Conservation (phyloP, 1,284 basidiomycete genomes). For the Pseudomicrostroma phylloplanum region DNA sequence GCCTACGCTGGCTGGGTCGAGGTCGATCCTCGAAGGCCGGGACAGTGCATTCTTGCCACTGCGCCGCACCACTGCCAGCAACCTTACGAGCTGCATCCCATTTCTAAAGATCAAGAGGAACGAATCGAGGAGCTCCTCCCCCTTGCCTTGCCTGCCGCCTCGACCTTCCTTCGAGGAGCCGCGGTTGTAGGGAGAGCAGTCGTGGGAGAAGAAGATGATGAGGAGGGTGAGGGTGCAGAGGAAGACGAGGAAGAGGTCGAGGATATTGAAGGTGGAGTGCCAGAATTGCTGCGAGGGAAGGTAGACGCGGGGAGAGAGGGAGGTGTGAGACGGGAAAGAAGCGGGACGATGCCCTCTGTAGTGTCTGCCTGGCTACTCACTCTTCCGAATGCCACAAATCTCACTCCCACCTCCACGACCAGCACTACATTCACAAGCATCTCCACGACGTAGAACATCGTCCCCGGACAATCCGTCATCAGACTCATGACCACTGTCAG, state of each 20-base stretch:
- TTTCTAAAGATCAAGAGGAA: slow-evolving; percentile 46
- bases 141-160: slow-evolving; percentile 29
- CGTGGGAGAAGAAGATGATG: slow-evolving; percentile 46
- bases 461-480: slow-evolving; percentile 39
- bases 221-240: slow-evolving; percentile 43
- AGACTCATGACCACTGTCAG: slow-evolving; percentile 43
- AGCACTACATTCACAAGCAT: slow-evolving; percentile 42
- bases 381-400: slow-evolving; percentile 43
- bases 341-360: background rate
- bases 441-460: slow-evolving; percentile 44
- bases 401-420: slow-evolving; percentile 43
- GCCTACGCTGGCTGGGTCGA: background rate
- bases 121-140: slow-evolving; percentile 46
- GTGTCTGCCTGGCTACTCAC: slow-evolving; percentile 10
- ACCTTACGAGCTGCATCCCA: slow-evolving; percentile 40
- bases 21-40: slow-evolving; percentile 39
- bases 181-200: slow-evolving; percentile 41
- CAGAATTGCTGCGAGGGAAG: slow-evolving; percentile 38
- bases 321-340: background rate
- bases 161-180: slow-evolving; percentile 10
- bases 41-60: slow-evolving; percentile 32
- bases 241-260: slow-evolving; percentile 43
- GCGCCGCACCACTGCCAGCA: slow-evolving; percentile 43
- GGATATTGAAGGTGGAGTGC: slow-evolving; percentile 46
- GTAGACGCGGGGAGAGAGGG: background rate